A percentile compares a stretch with the other conserved stretches of the same genome.
These are phyloP conservation scores for Helianthus tuberosus DNA, from an alignment of 129 eudicot genomes.

Conservation along the genomic window DNA sequence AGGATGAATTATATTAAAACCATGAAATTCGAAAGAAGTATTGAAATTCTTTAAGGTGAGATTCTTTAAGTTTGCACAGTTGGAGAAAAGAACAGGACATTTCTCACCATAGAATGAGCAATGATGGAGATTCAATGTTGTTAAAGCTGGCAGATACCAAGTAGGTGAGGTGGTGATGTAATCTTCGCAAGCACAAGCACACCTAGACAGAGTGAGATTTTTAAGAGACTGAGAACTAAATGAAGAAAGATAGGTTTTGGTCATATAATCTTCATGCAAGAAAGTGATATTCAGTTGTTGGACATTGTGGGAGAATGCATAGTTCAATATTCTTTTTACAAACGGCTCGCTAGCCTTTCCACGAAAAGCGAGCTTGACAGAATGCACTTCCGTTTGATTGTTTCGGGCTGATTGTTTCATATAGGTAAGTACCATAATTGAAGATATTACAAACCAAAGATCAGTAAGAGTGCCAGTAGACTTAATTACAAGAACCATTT, in stretches of 20 bases:
- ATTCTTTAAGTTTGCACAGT: slow-evolving; percentile 15
- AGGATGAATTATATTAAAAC: slow-evolving; percentile 8
- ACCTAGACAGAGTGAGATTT: not conserved
- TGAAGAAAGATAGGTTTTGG: not conserved
- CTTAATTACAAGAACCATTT: no score
- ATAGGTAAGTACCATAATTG: no score
- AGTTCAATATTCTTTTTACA: not conserved
- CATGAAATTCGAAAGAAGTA: not conserved
- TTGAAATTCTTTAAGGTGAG: not conserved
- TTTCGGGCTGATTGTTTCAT: no score
- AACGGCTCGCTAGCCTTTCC: no score
- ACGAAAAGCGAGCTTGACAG: no score
- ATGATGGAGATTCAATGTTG: not conserved
- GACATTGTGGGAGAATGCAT: slow-evolving; percentile 19
- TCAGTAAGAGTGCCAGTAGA: no score
- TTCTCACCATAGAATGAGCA: not conserved
- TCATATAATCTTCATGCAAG: not conserved
- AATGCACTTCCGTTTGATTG: no score
- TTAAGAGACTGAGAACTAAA: slow-evolving; percentile 7
- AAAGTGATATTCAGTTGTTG: not conserved
- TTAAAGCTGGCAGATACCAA: slow-evolving; percentile 12
- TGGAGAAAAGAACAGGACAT: slow-evolving; percentile 15
- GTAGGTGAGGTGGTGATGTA: not conserved
- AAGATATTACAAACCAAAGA: no score
- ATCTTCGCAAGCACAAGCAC: not conserved